A percentile compares a stretch with the other conserved stretches of the same genome.
Evolutionary conservation across 2,329 filamentous ascomycete species (phyloP).

Genomic region (Xylaria sp.): DNA sequence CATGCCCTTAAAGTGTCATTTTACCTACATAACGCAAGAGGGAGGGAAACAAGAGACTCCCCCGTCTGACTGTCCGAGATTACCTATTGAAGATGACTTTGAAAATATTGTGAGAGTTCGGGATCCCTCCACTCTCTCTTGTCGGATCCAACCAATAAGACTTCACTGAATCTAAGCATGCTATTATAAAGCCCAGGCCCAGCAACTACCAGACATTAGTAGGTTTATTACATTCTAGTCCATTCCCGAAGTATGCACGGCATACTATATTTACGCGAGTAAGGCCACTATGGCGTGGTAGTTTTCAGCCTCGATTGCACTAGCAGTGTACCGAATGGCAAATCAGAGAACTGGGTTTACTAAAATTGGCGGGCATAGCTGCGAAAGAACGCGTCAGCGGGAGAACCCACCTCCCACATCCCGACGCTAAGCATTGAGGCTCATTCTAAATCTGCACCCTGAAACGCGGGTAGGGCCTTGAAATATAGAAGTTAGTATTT

Average conservation of each 20-base stretch:
- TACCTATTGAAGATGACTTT: neutral
- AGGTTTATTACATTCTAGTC: neutral
- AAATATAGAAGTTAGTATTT: neutral
- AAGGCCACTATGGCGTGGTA: neutral
- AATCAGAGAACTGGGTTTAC: neutral
- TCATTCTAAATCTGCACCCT: neutral
- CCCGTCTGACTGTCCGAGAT: neutral
- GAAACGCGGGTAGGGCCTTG: neutral
- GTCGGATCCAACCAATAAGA: neutral
- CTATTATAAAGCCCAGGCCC: neutral
- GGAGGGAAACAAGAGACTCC: no score
- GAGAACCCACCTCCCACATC: constrained; percentile 20
- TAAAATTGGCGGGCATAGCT: neutral
- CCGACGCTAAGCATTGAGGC: constrained; percentile 13
- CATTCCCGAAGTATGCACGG: neutral
- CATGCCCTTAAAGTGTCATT: no score
- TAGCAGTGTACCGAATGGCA: neutral
- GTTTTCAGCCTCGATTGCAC: neutral
- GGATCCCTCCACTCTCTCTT: neutral
- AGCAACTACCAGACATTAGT: neutral
- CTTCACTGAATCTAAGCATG: neutral
- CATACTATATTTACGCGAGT: neutral
- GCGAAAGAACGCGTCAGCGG: constrained; percentile 16
- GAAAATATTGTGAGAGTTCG: neutral
- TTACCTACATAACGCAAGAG: no score